A percentile compares a stretch with the other conserved stretches of the same genome.
phyloP scores from a whole-genome alignment of 257 asterid genomes.

The Eustoma russellianum region DNA sequence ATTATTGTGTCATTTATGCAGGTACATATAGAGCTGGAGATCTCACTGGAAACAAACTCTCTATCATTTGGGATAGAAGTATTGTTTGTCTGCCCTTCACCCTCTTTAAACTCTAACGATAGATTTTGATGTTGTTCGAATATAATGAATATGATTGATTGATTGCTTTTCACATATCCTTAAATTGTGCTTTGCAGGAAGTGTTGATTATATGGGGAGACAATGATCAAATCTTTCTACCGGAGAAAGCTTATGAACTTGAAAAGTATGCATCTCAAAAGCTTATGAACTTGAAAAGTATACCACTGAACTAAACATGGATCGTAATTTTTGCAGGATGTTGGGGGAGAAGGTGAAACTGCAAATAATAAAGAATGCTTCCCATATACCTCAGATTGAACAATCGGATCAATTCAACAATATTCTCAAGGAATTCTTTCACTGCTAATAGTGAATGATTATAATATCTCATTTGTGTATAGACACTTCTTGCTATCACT shows the following conservation, averaged over 20 bases:
- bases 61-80: too few relatives aligned
- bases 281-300: constrained; percentile 29
- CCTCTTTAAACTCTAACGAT: too few relatives aligned
- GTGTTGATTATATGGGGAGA: constrained; percentile 88
- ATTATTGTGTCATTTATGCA: too few relatives aligned
- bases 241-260: constrained; percentile 57
- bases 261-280: constrained; percentile 29
- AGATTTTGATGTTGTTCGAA: too few relatives aligned
- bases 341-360: constrained; percentile 43
- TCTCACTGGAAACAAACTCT: too few relatives aligned
- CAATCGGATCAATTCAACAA: constrained; percentile 23
- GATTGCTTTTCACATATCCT: too few relatives aligned
- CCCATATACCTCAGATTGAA: constrained; percentile 66
- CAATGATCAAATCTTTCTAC: constrained; percentile 47
- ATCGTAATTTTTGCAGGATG: constrained; percentile 24
- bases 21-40: too few relatives aligned
- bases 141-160: too few relatives aligned
- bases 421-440: too few relatives aligned
- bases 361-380: constrained; percentile 37
- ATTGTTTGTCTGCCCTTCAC: too few relatives aligned
- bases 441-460: background rate
- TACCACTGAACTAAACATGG: background rate
- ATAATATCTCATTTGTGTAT: background rate
- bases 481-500: background rate
- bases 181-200: constrained; percentile 27